Percentiles rank a stretch among this genome's conserved stretches.
Conservation (phyloP, 305 asterid species). For the Solanum chacoense region DNA sequence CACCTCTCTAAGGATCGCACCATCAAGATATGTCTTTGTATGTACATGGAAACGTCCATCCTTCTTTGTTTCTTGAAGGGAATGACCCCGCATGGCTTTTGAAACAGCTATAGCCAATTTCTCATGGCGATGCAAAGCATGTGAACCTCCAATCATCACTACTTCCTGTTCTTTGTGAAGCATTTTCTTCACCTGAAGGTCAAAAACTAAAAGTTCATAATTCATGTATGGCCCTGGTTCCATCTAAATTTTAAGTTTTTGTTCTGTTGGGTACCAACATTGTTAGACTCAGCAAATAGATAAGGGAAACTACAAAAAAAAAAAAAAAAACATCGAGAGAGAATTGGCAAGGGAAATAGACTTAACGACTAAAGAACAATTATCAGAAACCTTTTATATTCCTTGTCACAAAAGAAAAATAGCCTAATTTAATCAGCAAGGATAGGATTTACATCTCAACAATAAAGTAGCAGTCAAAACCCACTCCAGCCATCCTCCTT, state of each 20-base stretch:
- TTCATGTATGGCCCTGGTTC: background rate
- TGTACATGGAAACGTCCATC: constrained; percentile 98
- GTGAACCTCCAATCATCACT: constrained; percentile 80
- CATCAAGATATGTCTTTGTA: constrained; percentile 91
- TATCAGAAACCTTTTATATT: background rate
- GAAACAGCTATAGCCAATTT: constrained; percentile 94
- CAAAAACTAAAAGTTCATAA: background rate
- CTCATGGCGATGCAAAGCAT: constrained; percentile 85
- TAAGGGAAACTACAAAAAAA: too few relatives aligned
- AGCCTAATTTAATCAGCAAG: background rate
- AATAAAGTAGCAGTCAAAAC: background rate
- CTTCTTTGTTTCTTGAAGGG: constrained; percentile 97
- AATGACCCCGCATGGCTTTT: constrained; percentile 91
- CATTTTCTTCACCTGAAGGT: constrained; percentile 77
- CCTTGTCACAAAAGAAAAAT: background rate
- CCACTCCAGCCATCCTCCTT: background rate
- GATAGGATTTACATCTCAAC: background rate
- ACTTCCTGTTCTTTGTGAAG: constrained; percentile 82
- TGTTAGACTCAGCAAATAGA: background rate
- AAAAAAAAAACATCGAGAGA: too few relatives aligned
- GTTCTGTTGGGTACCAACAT: background rate
- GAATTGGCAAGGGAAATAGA: background rate
- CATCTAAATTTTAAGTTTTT: background rate
- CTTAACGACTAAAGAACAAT: background rate
- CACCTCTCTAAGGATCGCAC: constrained; percentile 95